These are phyloP conservation scores for Citrus reticulata DNA, from an alignment of 345 rosid genomes.

Conservation along the genomic window DNA sequence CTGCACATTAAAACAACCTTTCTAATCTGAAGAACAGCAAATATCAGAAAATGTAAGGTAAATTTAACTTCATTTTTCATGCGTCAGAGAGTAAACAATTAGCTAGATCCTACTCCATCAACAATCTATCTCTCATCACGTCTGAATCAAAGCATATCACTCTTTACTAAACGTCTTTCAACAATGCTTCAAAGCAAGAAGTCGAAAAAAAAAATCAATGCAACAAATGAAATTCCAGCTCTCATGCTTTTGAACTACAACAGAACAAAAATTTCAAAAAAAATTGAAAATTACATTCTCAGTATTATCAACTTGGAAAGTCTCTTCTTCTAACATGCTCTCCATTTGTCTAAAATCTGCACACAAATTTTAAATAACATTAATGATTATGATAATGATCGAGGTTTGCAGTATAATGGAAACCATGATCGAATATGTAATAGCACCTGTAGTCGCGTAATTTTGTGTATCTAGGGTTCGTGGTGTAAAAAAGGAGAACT, in stretches of 20 bases:
- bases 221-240: background rate
- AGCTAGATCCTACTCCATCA: constrained; percentile 1
- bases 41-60: constrained; percentile 1
- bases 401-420: background rate
- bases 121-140: background rate
- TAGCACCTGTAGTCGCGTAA: background rate
- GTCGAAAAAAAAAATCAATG: background rate
- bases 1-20: constrained; percentile 31
- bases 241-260: background rate
- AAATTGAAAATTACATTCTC: constrained; percentile 42
- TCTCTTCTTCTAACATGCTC: constrained; percentile 53
- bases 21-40: background rate
- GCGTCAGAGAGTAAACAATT: background rate
- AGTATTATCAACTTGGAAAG: constrained; percentile 43
- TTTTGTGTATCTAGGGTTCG: background rate
- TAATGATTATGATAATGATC: background rate
- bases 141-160: background rate
- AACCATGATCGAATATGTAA: background rate
- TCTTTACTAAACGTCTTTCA: background rate
- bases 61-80: background rate
- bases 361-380: constrained; percentile 7
- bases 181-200: background rate
- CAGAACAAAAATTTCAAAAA: background rate
- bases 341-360: constrained; percentile 15
- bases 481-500: background rate